Conservation (phyloP, 2,329 filamentous ascomycete genomes). For the Monosporascus ibericus region DNA sequence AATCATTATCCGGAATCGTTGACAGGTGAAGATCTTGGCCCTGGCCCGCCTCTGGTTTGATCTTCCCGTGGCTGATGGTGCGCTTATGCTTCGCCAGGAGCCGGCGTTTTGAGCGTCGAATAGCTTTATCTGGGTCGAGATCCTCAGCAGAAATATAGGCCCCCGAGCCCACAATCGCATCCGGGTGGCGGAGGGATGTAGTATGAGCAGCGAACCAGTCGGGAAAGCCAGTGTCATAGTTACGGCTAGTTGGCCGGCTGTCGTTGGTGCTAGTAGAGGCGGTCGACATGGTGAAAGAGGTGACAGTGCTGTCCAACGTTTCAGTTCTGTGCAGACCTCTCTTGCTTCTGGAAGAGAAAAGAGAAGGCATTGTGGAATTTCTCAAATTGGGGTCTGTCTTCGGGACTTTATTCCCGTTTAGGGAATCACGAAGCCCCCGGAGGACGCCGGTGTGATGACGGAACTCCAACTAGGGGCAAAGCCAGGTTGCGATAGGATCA, state of each 20-base stretch:
- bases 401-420: not conserved
- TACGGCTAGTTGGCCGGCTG: conserved; percentile 23
- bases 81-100: conserved; percentile 42
- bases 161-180: conserved; percentile 51
- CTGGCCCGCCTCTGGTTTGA: conserved; percentile 31
- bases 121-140: conserved; percentile 35
- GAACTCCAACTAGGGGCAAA: too few species aligned
- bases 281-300: conserved; percentile 20
- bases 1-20: not conserved
- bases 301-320: conserved; percentile 1
- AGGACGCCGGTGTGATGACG: not conserved
- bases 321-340: conserved; percentile 4
- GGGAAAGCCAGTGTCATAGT: conserved; percentile 27
- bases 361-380: not conserved
- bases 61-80: conserved; percentile 40
- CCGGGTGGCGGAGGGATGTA: conserved; percentile 57
- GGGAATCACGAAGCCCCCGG: not conserved
- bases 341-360: not conserved
- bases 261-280: conserved; percentile 15
- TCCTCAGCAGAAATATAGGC: conserved; percentile 52
- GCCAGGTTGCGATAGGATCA: not conserved
- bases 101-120: conserved; percentile 38
- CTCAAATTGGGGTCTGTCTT: not conserved
- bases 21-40: conserved; percentile 16
- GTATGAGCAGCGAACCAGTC: conserved; percentile 38